Conservation (phyloP, 331 rosid genomes). For the Erythrophleum ivorense region DNA sequence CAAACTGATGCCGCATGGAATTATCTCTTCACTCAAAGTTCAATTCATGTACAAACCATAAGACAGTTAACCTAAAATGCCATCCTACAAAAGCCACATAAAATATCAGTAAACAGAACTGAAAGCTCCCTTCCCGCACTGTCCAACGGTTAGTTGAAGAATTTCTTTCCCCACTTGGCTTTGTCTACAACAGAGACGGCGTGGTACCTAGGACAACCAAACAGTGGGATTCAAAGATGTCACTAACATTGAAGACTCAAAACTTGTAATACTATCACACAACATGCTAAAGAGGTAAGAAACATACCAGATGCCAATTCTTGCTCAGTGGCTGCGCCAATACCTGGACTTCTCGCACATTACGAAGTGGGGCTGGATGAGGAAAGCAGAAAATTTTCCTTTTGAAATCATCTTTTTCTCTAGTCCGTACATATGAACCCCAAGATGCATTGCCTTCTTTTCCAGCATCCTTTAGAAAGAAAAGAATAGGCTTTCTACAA, state of each 20-base stretch:
- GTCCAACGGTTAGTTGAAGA: slow-evolving; percentile 64
- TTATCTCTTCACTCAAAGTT: slow-evolving; percentile 42
- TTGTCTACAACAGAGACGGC: slow-evolving; percentile 74
- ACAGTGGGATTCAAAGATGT: slow-evolving; percentile 37
- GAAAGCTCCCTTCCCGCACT: slow-evolving; percentile 62
- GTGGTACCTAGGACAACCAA: slow-evolving; percentile 59
- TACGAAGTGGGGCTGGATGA: slow-evolving; percentile 47
- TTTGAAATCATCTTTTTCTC: slow-evolving; percentile 62
- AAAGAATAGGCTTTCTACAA: slow-evolving; percentile 68
- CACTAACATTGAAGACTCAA: slow-evolving; percentile 30
- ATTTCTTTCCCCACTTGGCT: slow-evolving; percentile 52
- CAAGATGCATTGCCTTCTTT: slow-evolving; percentile 57
- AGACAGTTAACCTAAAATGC: slow-evolving; percentile 28
- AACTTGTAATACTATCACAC: slow-evolving; percentile 22
- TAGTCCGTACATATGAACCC: slow-evolving; percentile 61
- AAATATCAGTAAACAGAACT: slow-evolving; percentile 45
- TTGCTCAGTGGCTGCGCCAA: slow-evolving; percentile 60
- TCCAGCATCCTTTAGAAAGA: slow-evolving; percentile 62
- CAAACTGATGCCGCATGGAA: slow-evolving; percentile 46
- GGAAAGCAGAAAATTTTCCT: slow-evolving; percentile 71
- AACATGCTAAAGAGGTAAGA: slow-evolving; percentile 27
- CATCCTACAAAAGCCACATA: slow-evolving; percentile 30
- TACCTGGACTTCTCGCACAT: slow-evolving; percentile 56
- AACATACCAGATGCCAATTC: slow-evolving; percentile 78
- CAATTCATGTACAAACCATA: slow-evolving; percentile 43